Base-by-base conservation (phyloP, 441 rosid species). In the Raphanus hybrid region DNA sequence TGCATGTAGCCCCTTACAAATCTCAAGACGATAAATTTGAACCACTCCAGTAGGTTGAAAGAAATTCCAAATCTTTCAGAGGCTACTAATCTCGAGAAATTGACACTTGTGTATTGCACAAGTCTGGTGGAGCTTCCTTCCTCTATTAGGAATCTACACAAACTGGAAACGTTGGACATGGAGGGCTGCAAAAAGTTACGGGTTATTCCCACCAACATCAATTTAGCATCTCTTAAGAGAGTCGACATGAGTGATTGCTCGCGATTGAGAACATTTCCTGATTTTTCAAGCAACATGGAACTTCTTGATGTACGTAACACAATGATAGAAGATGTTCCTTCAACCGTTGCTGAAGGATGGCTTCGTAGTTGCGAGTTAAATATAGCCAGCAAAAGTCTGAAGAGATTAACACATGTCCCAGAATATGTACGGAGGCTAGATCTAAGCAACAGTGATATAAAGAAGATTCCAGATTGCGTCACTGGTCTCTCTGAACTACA, bases 21-120 rank as follows among this genome's bases (percentile, higher is more conserved):
- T 52, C 78, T 75, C 7, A 80, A 85, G 69, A 5, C 3, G 4
- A 45, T 86, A 8, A 3, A 80, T 27, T 62, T 86, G 27, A 29
- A 39, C 0, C 2, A 5, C 2, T 85, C 81, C 0, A 0, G 1
- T 2, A 27, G 12, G 2, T 74, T 88, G 15, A 27, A 16, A 11
- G 35, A 69, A 39, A 43, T 85, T 1, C 16, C 64, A 60, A 11
- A 60, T 60, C 64, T 60, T 60, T 27, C 37, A 4, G 6, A 27
- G 9, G 64, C 64, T 60, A 27, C 64, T 11, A 60, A 60, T 27
- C 64, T 60, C 3, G 64, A 60, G 37, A 12, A 0, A 27, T 1
- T 60, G 7, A 4, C 4, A 60, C 64, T 60, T 12, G 4, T 0
- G 4, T 0, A 0, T 0, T 59, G 64, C 64, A 2, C 3, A 60